Base-by-base conservation (phyloP, 2,329 filamentous ascomycete genomes). In the Fusarium chaquense region DNA sequence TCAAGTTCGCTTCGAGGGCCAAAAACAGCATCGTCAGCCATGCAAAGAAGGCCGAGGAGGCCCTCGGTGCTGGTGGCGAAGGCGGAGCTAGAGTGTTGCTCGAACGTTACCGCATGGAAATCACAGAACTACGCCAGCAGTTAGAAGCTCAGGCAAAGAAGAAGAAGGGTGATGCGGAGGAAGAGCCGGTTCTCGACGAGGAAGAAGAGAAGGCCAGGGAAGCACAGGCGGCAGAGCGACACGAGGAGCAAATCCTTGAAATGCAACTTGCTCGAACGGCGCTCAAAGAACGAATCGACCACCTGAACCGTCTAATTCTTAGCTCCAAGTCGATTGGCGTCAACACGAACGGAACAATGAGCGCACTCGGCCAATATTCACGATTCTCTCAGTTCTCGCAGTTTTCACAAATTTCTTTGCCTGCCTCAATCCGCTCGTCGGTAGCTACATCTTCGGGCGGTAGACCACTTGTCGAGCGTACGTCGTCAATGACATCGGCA, bases 21-120 rank as follows among this genome's bases (percentile, higher is more conserved):
- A 98, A 97, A 85, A 99, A 99, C 81, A 99, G 92, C 77, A 97
- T 99, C 76, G 91, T 98, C 77, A 98, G 94, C 73, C 94, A 98
- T 81, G 96, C 96, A 35, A 98, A 98, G 85, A 92, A 90, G 77
- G 95, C 95, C 9, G 93, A 97, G 72, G 96, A 98, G 79, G 94
- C 95, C 5, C 84, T 95, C 26, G 91, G 91, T 26, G 86, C 86
- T 41, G 91, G 92, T 40, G 91, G 90, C n/a, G 95, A 98, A 80
- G 92, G 93, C 13, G 92, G 92, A 28, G 94, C 93, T 46, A 88
- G 93, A 59, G 94, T 97, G 5, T 85, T 99, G 3, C 85, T 99
- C 12, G 96, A 99, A 77, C 89, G 95, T 40, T 99, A 99, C 77
- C 90, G 95, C 41, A 89, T 97, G 86, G 96, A 99, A 78, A 99